Percentiles rank a stretch among this genome's conserved stretches.
Evolutionary conservation across 305 asterid species (phyloP).

Genomic region (Solanum hybrid): DNA sequence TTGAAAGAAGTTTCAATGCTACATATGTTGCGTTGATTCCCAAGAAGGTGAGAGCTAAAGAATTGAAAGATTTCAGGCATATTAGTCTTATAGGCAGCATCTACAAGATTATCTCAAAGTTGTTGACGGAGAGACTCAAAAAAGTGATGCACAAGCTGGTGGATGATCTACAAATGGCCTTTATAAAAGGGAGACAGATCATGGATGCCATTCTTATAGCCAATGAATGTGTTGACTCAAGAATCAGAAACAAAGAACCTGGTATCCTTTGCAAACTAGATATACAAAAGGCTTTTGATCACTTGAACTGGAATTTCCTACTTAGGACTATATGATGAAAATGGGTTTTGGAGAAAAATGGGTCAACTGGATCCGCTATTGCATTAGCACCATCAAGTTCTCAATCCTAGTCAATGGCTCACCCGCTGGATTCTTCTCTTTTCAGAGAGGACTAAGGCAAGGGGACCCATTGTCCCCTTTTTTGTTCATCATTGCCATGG

Average conservation of each 20-base stretch:
- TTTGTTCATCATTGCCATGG: background rate
- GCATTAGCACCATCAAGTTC: background rate
- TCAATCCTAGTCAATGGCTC: background rate
- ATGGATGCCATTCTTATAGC: background rate
- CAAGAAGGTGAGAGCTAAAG: background rate
- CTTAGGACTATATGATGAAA: background rate
- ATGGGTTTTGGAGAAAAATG: background rate
- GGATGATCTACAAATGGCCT: background rate
- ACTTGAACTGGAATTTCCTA: background rate
- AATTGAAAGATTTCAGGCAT: background rate
- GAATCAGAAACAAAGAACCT: background rate
- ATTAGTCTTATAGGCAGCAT: background rate
- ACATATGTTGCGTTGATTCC: background rate
- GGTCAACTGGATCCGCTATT: background rate
- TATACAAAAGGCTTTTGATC: background rate
- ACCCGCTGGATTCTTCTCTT: background rate
- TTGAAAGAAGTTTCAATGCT: background rate
- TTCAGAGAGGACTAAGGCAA: background rate
- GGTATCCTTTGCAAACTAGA: background rate
- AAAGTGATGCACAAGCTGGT: background rate
- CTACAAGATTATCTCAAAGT: background rate
- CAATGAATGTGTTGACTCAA: background rate
- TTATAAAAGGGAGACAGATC: background rate
- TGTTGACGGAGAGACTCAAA: background rate
- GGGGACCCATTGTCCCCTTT: background rate